These are phyloP conservation scores for Penicillium ucsense DNA, from an alignment of 495 filamentous ascomycete genomes.

Conservation along the genomic window DNA sequence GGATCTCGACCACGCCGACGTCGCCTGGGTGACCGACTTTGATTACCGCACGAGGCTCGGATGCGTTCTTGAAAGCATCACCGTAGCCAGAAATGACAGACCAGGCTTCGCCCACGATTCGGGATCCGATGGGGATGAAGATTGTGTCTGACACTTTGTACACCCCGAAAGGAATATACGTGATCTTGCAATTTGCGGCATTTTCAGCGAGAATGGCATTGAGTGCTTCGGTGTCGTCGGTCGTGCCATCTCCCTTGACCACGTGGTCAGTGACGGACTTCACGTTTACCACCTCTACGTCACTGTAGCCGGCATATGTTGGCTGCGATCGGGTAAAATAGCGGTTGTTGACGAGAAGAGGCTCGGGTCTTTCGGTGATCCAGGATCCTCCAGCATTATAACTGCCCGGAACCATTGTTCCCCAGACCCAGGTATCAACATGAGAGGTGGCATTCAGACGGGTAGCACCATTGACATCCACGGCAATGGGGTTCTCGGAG, in stretches of 20 bases:
- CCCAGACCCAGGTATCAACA: slow-evolving; percentile 34
- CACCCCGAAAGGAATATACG: slow-evolving; percentile 51
- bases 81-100: slow-evolving; percentile 42
- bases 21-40: slow-evolving; percentile 47
- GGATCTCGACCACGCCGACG: slow-evolving; percentile 47
- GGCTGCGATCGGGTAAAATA: slow-evolving; percentile 28
- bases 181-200: slow-evolving; percentile 38
- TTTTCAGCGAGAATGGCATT: slow-evolving; percentile 42
- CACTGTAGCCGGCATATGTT: slow-evolving; percentile 41
- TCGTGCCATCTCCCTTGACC: slow-evolving; percentile 32
- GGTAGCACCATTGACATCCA: slow-evolving; percentile 21
- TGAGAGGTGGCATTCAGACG: slow-evolving; percentile 39
- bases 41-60: slow-evolving; percentile 46
- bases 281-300: slow-evolving; percentile 39
- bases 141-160: slow-evolving; percentile 53
- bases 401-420: slow-evolving; percentile 21
- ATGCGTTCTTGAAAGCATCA: slow-evolving; percentile 39
- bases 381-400: slow-evolving; percentile 19
- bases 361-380: slow-evolving; percentile 11
- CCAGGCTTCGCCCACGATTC: slow-evolving; percentile 48
- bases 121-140: slow-evolving; percentile 40
- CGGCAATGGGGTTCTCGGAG: slow-evolving; percentile 19
- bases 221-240: slow-evolving; percentile 38
- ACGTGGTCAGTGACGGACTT: slow-evolving; percentile 29
- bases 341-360: slow-evolving; percentile 14